A percentile compares a stretch with the other conserved stretches of the same genome.
Conservation (phyloP, 306 rosid species). For the Cicer chorassanicum region DNA sequence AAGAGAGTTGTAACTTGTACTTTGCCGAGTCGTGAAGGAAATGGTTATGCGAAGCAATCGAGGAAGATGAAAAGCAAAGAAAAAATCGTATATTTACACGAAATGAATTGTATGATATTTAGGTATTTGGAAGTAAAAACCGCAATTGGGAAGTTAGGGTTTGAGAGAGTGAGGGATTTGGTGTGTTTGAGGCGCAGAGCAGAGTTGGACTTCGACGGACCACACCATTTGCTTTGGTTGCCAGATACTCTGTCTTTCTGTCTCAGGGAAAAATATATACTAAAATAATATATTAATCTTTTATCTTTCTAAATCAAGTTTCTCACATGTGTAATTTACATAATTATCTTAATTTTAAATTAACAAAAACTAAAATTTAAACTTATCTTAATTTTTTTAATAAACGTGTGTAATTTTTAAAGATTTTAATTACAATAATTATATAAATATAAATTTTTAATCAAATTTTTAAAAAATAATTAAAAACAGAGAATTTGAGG, state of each 20-base stretch:
- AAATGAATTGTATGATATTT: background rate
- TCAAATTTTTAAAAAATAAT: too few relatives aligned
- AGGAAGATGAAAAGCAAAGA: background rate
- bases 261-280: too few relatives aligned
- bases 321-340: too few relatives aligned
- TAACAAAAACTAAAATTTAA: too few relatives aligned
- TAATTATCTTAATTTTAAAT: too few relatives aligned
- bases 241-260: background rate
- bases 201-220: conserved; percentile 16
- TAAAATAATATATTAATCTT: too few relatives aligned
- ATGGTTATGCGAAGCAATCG: conserved; percentile 1
- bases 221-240: conserved; percentile 13
- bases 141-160: conserved; percentile 43
- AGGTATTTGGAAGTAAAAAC: background rate
- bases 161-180: conserved; percentile 1
- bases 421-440: too few relatives aligned
- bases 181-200: background rate
- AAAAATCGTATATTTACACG: conserved; percentile 14
- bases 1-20: background rate
- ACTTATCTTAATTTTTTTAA: too few relatives aligned
- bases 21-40: conserved; percentile 10
- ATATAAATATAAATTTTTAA: too few relatives aligned
- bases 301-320: too few relatives aligned
- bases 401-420: too few relatives aligned
- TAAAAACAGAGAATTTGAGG: too few relatives aligned